phyloP scores from a whole-genome alignment of 306 rosid genomes.

The Quercus mongolica region DNA sequence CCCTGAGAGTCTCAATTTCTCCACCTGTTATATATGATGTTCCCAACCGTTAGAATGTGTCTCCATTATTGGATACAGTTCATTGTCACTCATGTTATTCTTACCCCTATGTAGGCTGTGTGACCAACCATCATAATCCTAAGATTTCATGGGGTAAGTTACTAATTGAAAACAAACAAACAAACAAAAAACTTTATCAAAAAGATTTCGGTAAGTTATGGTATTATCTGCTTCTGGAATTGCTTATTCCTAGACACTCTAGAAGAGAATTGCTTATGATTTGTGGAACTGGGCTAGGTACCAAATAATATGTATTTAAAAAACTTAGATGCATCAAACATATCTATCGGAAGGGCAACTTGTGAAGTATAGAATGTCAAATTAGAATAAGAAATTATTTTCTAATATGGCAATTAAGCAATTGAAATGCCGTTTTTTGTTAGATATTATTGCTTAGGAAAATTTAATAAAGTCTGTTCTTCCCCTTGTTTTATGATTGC shows the following conservation, averaged over 20 bases:
- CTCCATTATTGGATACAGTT: neutral
- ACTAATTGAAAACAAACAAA: too few relatives aligned
- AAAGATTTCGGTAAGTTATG: neutral
- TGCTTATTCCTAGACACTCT: neutral
- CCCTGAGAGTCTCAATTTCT: neutral
- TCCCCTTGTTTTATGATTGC: constrained; percentile 33
- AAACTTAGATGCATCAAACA: neutral
- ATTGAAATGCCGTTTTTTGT: neutral
- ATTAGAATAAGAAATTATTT: neutral
- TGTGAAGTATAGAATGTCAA: neutral
- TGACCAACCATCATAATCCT: neutral
- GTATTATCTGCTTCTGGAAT: neutral
- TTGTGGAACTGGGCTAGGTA: neutral
- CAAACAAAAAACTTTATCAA: too few relatives aligned
- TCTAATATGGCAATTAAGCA: neutral
- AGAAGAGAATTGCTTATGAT: neutral
- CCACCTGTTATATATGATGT: neutral
- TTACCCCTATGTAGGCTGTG: neutral
- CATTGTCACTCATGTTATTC: neutral
- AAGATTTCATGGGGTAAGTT: neutral
- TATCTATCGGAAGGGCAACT: neutral
- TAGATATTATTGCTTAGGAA: neutral
- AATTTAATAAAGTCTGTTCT: neutral
- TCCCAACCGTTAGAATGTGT: neutral
- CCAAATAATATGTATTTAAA: neutral